phyloP scores from a whole-genome alignment of 441 rosid genomes.

The Theobroma grandiflorum region DNA sequence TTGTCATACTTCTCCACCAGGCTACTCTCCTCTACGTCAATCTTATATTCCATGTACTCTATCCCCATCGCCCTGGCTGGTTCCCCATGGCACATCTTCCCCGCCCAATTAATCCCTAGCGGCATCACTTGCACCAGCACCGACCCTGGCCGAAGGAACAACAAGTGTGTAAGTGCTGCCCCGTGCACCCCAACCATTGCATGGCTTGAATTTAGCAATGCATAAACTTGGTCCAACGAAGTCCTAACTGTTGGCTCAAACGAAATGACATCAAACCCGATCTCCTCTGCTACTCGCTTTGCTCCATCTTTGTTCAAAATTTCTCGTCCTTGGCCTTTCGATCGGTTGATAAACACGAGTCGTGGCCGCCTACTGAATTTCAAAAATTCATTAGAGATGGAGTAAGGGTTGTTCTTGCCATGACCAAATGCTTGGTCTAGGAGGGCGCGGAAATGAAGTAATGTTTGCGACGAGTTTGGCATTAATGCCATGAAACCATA shows the following conservation, averaged over 20 bases:
- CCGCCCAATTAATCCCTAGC: conserved; percentile 53
- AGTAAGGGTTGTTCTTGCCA: neutral
- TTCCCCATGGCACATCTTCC: conserved; percentile 47
- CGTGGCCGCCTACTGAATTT: conserved; percentile 24
- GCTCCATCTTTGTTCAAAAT: conserved; percentile 44
- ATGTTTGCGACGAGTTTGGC: conserved; percentile 40
- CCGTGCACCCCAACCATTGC: conserved; percentile 72
- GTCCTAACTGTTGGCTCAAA: conserved; percentile 39
- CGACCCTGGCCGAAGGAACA: conserved; percentile 60
- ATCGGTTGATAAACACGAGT: conserved; percentile 46
- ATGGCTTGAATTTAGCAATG: conserved; percentile 55
- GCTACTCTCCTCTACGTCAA: conserved; percentile 55
- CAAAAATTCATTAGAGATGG: neutral
- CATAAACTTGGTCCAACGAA: conserved; percentile 40
- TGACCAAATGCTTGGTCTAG: conserved; percentile 44
- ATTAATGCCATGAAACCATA: conserved; percentile 59
- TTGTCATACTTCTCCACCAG: conserved; percentile 49
- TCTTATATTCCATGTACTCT: conserved; percentile 51
- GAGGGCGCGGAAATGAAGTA: conserved; percentile 49
- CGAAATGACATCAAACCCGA: conserved; percentile 56
- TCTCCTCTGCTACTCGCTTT: conserved; percentile 31
- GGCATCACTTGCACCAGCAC: conserved; percentile 65
- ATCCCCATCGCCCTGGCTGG: conserved; percentile 54
- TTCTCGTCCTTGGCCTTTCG: conserved; percentile 42
- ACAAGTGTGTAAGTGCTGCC: conserved; percentile 60